phyloP scores from a whole-genome alignment of 306 rosid species.

The Malus orientalis region DNA sequence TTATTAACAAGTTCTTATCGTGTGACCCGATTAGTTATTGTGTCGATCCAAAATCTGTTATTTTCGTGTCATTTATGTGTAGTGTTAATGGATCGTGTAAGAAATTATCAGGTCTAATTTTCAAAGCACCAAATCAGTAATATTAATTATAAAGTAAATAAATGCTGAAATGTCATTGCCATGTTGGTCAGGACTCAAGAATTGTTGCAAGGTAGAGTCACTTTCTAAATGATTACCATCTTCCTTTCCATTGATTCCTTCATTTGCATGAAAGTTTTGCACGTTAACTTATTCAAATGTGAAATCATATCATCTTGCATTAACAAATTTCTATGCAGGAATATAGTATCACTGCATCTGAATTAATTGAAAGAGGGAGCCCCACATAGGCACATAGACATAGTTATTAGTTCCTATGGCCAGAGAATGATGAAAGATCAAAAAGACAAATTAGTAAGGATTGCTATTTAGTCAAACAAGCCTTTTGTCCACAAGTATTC shows the following conservation, averaged over 20 bases:
- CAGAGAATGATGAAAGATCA: background rate
- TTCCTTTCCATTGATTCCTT: background rate
- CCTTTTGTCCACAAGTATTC: background rate
- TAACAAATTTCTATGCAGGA: background rate
- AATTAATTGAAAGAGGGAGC: background rate
- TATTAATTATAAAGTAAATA: background rate
- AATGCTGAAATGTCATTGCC: background rate
- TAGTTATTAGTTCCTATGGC: too few species aligned
- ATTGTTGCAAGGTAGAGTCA: background rate
- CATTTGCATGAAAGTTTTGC: background rate
- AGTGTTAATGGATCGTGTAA: too few species aligned
- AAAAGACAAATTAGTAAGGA: background rate
- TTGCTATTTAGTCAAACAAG: conserved; percentile 2
- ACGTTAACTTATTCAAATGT: background rate
- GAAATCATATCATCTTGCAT: background rate
- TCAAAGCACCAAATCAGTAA: background rate
- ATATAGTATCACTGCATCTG: background rate
- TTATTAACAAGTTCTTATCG: too few species aligned
- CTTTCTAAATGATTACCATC: conserved; percentile 6
- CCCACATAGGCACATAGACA: too few species aligned
- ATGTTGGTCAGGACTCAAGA: background rate
- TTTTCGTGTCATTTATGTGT: too few species aligned
- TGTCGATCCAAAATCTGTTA: too few species aligned
- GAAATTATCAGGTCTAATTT: too few species aligned
- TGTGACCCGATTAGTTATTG: too few species aligned